A percentile compares a stretch with the other conserved stretches of the same genome.
phyloP scores from a whole-genome alignment of 2,329 filamentous ascomycete genomes.

The Bipolaris victoriae region DNA sequence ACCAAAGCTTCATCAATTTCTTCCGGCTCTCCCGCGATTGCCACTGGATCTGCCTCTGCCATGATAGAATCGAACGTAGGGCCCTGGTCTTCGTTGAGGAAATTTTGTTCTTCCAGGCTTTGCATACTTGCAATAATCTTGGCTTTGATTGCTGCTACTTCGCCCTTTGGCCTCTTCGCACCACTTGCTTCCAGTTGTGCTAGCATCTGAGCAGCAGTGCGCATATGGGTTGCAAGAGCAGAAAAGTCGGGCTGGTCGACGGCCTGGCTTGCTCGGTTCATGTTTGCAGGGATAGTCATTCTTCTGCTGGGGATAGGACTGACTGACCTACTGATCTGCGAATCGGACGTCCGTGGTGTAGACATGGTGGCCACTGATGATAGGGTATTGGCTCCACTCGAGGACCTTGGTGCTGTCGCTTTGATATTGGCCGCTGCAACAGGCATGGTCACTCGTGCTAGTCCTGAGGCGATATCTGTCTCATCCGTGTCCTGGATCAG shows the following conservation, averaged over 20 bases:
- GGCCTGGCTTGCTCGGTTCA: conserved; percentile 59
- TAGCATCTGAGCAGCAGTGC: conserved; percentile 85
- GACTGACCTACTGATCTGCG: conserved; percentile 69
- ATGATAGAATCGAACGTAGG: conserved; percentile 85
- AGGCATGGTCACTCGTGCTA: conserved; percentile 40
- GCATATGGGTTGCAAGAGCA: conserved; percentile 84
- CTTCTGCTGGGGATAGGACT: conserved; percentile 68
- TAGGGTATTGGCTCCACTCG: conserved; percentile 66
- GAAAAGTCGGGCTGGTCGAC: conserved; percentile 80
- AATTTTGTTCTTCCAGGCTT: conserved; percentile 82
- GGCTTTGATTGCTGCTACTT: conserved; percentile 81
- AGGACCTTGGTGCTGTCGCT: conserved; percentile 58
- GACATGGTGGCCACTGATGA: conserved; percentile 66
- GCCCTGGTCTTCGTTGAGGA: conserved; percentile 72
- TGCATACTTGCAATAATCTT: conserved; percentile 94
- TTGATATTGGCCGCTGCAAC: conserved; percentile 32
- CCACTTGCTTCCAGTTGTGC: conserved; percentile 81
- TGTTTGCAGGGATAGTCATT: conserved; percentile 61
- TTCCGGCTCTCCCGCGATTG: conserved; percentile 56
- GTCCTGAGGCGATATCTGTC: conserved; percentile 43
- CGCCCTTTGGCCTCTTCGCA: conserved; percentile 77
- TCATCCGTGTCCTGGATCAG: conserved; percentile 66
- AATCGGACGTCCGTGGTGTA: conserved; percentile 73
- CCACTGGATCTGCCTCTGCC: conserved; percentile 68
- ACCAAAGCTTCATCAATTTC: conserved; percentile 64